Evolutionary conservation across 331 rosid genomes (phyloP), one percentile per base, ranked within the genome.

Genomic region (Malus hybrid): DNA sequence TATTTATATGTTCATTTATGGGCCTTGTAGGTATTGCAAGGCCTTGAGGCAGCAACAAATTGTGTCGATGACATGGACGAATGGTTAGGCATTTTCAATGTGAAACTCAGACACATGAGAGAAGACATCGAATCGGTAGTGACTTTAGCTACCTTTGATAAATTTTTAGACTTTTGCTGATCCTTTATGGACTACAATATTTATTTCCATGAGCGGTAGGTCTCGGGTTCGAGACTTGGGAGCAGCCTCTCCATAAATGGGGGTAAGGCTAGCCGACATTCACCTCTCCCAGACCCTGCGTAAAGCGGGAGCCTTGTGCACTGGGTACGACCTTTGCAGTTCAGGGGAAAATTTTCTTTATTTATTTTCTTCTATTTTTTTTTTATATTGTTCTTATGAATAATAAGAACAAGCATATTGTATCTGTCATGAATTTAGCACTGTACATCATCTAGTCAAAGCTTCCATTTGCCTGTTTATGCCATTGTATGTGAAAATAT

Each of bases 61-160:
- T 89, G 99, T 81, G 92, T 90, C 63, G 99, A 94, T 67, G 99
- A 94, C 82, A 84, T 94, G 93, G 96, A 86, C 48, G 96, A 94
- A 81, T 94, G 99, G 97, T 82, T 94, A 81, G 85, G 90, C 90
- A 94, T 94, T 79, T 94, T 94, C 81, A 94, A 94, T 72, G 89
- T 94, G 78, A 94, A 94, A 83, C 91, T 94, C 66, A 85, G 97
- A 76, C 99, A 94, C 91, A 94, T 94, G 99, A 91, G 99, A 77
- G 99, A 94, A 85, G 99, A 94, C 88, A 92, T 94, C 63, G 96
- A 92, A 79, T 92, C 97, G 79, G 99, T 94, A 88, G 71, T 86
- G 76, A 65, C 59, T 62, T 28, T 39, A 73, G 67, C 48, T 69
- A 79, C 74, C 74, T 64, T 59, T 44, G 54, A 67, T 70, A 33